These are phyloP conservation scores for Skeletonema tropicum DNA, from an alignment of 108 stramenopile genomes.

Conservation along the genomic window DNA sequence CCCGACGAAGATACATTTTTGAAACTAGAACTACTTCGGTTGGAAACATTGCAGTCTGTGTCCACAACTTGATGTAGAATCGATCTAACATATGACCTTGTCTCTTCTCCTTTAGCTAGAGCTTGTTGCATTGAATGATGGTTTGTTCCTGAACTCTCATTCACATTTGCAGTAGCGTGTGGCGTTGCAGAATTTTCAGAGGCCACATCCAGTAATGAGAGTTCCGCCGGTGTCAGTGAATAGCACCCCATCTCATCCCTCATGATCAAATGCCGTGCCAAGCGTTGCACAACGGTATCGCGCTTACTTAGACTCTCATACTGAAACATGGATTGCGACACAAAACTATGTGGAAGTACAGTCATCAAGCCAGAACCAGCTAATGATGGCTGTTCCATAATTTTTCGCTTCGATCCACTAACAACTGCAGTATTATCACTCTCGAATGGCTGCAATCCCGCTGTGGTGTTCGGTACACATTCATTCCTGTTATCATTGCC, in stretches of 20 bases:
- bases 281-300: constrained; percentile 19
- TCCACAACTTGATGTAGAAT: constrained; percentile 20
- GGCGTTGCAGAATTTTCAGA: not conserved
- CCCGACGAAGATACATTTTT: not conserved
- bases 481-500: not conserved
- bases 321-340: not conserved
- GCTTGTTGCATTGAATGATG: constrained; percentile 9
- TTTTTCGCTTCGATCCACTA: constrained; percentile 8
- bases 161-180: not conserved
- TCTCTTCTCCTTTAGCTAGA: constrained; percentile 17
- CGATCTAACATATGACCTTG: constrained; percentile 29
- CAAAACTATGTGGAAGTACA: not conserved
- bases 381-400: not conserved
- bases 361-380: not conserved
- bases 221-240: not conserved
- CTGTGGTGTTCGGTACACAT: not conserved
- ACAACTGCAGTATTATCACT: not conserved
- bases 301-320: not conserved
- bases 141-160: not conserved
- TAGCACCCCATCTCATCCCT: constrained; percentile 42
- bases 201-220: not conserved
- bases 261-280: constrained; percentile 28
- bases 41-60: not conserved
- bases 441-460: constrained; percentile 2
- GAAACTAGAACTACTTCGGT: not conserved